Evolutionary conservation across 192 early-diverging fungal species (phyloP).

Genomic region (Pilobolus umbonatus): DNA sequence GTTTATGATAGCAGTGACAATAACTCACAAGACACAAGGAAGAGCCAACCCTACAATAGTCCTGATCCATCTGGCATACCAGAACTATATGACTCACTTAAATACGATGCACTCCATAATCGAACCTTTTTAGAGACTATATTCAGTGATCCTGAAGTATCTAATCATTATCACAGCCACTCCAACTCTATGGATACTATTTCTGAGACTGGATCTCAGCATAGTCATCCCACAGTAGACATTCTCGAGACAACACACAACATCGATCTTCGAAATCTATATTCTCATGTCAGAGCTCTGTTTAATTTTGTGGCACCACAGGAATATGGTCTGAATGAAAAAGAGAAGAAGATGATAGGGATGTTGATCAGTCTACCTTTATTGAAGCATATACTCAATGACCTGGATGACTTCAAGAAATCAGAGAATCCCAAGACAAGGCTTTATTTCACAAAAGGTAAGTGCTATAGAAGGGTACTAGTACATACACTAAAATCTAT

Average conservation of each 20-base stretch:
- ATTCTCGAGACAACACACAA: constrained; percentile 9
- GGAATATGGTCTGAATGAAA: constrained; percentile 86
- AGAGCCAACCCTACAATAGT: constrained; percentile 29
- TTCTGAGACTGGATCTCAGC: neutral
- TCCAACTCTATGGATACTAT: neutral
- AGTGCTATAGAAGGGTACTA: neutral
- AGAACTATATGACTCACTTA: constrained; percentile 92
- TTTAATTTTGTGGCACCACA: constrained; percentile 93
- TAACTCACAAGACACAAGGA: constrained; percentile 17
- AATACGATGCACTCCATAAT: constrained; percentile 97
- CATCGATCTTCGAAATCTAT: constrained; percentile 57
- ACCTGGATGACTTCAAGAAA: constrained; percentile 59
- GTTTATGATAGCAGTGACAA: constrained; percentile 7
- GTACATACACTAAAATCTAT: neutral
- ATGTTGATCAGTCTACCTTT: constrained; percentile 70
- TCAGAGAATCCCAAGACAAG: constrained; percentile 58
- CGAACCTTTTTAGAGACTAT: constrained; percentile 76
- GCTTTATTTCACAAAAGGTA: constrained; percentile 93
- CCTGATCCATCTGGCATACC: constrained; percentile 81
- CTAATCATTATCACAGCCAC: too few species aligned
- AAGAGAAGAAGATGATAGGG: constrained; percentile 85
- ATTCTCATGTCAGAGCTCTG: constrained; percentile 73
- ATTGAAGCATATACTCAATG: constrained; percentile 72
- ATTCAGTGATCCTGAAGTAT: constrained; percentile 42
- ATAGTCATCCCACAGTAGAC: neutral